Evolutionary conservation across 78 protist species (phyloP), one percentile per base, ranked within the genome.

Genomic region (Dictyostelium firmibasis): DNA sequence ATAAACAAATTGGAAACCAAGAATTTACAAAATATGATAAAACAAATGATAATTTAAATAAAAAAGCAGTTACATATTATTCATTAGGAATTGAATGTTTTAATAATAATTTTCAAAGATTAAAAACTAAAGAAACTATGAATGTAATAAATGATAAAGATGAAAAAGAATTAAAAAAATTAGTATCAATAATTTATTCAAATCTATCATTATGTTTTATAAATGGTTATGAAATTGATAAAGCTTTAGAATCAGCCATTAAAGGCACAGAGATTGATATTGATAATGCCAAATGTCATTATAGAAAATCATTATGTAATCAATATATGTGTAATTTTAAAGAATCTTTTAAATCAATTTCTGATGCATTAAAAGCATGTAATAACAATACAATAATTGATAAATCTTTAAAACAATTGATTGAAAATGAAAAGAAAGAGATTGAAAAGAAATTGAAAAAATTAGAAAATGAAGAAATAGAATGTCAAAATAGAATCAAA

Each of bases 231-330:
- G 60, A 20, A 11, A 43, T 89, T 14, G 77, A 27, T 8, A 16
- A 81, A 33, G 82, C 87, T 33, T 67, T 89, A 11, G 36, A 64
- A n/a, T 89, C 31, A 44, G 62, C 86, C 4, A 14, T 0, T 6
- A 16, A 18, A 18, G 83, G 86, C 23, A 70, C 72, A 8, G n/a
- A 69, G 14, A 67, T 31, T 25, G 94, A 89, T 69, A 18, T 0
- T 1, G 50, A 27, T 4, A 81, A 81, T 81, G 43, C 88, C n/a
- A 89, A 89, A 44, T 84, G 62, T 9, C 62, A 89, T 31, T 89
- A 81, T 47, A 29, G 94, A 31, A 50, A 47, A 25, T 85, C 50
- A 8, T 31, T 57, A n/a, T 43, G 81, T 43, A 23, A 67, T 27
- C 60, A 41, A 23, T 5, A 38, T 18, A 18, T 83, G 20, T n/a